Evolutionary conservation across 78 protist species (phyloP).

Genomic region (Creolimax fragrantissima): DNA sequence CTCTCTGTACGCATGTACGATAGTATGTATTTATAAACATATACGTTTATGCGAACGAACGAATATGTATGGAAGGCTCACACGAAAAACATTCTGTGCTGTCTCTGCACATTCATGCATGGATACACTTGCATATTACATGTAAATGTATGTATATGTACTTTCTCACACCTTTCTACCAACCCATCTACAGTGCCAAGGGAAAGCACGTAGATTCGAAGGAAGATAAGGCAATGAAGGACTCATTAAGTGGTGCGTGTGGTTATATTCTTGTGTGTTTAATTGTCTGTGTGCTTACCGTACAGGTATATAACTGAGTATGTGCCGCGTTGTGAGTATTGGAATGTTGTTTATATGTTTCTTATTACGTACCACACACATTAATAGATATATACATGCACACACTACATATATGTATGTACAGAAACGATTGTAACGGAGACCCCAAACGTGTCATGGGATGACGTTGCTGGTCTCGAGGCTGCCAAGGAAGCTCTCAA

Average conservation of each 20-base stretch:
- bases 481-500: slow-evolving; percentile 90
- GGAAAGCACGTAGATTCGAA: neutral
- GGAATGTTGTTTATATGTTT: no score
- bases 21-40: neutral
- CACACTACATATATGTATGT: neutral
- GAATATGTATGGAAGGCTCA: neutral
- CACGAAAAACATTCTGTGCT: no score
- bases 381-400: neutral
- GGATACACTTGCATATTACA: neutral
- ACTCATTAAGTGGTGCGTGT: neutral
- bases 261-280: neutral
- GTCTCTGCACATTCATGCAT: no score
- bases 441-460: slow-evolving; percentile 95
- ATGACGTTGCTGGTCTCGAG: slow-evolving; percentile 93
- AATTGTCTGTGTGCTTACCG: no score
- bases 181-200: neutral
- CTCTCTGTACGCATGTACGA: no score
- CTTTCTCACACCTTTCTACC: no score
- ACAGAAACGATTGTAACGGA: slow-evolving; percentile 66
- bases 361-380: neutral
- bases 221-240: neutral
- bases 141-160: neutral
- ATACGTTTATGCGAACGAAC: neutral
- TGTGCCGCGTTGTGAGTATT: no score
- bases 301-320: no score